Evolutionary conservation across 2,329 filamentous ascomycete genomes (phyloP), one percentile per base, ranked within the genome.

Genomic region (Botryotinia globosa): DNA sequence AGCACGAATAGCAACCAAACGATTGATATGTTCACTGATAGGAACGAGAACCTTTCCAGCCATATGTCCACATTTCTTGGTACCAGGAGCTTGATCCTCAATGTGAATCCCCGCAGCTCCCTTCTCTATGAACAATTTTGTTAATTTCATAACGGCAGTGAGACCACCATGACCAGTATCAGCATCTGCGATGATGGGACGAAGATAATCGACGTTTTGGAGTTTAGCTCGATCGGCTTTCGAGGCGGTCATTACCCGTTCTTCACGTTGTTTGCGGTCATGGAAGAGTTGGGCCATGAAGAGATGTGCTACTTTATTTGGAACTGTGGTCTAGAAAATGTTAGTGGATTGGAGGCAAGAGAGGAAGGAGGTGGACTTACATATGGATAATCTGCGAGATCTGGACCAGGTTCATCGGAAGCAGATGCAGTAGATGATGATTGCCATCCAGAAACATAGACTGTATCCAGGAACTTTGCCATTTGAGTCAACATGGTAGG

Each of bases 11-110:
- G 96, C 94, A 68, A 99, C 94, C 71, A 99, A 87, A 72, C 96
- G 92, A 86, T 98, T 98, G 85, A 98, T 98, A 86, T 99, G 96
- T 85, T 99, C 96, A 83, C 90, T 93, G 81, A 98, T 97, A 68
- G 96, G 96, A 69, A 99, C 96, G 74, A 99, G 87, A 61, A 98
- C 96, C 85, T 98, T 98, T 80, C 96, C 96, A 77, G 96, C 96
- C 96, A 98, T 98, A 85, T 98, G 96, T 76, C 96, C 96, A 83
- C 96, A 99, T 89, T 99, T 99, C 89, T 99, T 99, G 67, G 96
- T 98, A 71, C 96, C 96, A 4, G 96, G 95, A 6, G 96, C 95
- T 84, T 98, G 96, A 82, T 99, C 96, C 84, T 99, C 96, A 78
- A 99, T 98, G 84, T 99, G 96, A 80, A 99, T 98, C 77, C 96